Evolutionary conservation across 352 stramenopile genomes (phyloP).

Genomic region (Salisapilia sapeloensis): DNA sequence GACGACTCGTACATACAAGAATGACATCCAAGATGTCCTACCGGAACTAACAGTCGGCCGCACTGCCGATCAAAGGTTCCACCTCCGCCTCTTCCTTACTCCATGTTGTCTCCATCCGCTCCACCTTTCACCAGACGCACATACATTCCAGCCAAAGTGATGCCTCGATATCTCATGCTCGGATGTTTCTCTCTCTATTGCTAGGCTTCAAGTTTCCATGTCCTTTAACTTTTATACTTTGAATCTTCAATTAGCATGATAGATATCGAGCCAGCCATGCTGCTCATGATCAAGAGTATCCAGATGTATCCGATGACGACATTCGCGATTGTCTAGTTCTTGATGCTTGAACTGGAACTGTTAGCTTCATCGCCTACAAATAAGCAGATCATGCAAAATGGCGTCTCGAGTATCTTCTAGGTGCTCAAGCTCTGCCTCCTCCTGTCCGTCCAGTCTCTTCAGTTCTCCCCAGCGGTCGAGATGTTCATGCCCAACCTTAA

Average conservation of each 20-base stretch:
- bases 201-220: slow-evolving; percentile 67
- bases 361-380: slow-evolving; percentile 61
- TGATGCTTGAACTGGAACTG: slow-evolving; percentile 74
- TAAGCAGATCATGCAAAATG: slow-evolving; percentile 66
- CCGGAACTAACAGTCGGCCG: slow-evolving; percentile 99
- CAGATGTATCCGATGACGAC: slow-evolving; percentile 72
- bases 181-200: slow-evolving; percentile 74
- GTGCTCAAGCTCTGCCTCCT: slow-evolving; percentile 61
- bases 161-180: slow-evolving; percentile 69
- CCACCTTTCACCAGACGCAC: slow-evolving; percentile 68
- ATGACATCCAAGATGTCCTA: slow-evolving; percentile 95
- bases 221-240: slow-evolving; percentile 80
- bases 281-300: slow-evolving; percentile 78
- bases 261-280: slow-evolving; percentile 61
- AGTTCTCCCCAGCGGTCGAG: slow-evolving; percentile 58
- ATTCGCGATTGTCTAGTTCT: slow-evolving; percentile 72
- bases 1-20: slow-evolving; percentile 97
- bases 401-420: slow-evolving; percentile 57
- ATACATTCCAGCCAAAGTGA: slow-evolving; percentile 67
- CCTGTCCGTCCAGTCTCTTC: slow-evolving; percentile 38
- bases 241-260: slow-evolving; percentile 67
- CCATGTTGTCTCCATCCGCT: slow-evolving; percentile 77
- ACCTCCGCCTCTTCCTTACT: no score
- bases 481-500: slow-evolving; percentile 51
- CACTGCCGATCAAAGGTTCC: slow-evolving; percentile 96